Evolutionary conservation across 1,139 yeast genomes (phyloP).

Genomic region (Tardiomyces blankii): DNA sequence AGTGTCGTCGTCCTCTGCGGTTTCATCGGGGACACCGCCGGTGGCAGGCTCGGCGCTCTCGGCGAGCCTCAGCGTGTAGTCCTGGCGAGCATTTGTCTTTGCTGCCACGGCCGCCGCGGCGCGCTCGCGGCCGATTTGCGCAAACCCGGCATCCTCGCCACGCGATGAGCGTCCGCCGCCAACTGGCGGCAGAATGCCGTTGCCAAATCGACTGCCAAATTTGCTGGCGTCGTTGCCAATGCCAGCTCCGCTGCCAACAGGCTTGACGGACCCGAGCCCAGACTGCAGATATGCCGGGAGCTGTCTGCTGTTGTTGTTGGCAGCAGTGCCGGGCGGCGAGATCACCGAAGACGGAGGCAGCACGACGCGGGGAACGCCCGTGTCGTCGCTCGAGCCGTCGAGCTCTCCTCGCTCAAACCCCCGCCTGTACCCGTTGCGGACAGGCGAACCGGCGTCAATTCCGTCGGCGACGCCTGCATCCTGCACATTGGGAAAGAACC

Average conservation of each 20-base stretch:
- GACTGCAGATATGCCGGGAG: neutral
- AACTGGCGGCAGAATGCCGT: neutral
- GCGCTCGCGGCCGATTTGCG: neutral
- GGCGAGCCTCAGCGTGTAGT: neutral
- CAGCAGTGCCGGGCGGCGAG: neutral
- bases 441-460: neutral
- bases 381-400: neutral
- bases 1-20: neutral
- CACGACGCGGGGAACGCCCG: neutral
- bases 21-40: neutral
- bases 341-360: neutral
- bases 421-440: neutral
- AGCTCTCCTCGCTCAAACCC: neutral
- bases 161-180: neutral
- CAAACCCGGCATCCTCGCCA: neutral
- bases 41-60: neutral
- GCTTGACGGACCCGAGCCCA: neutral
- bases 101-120: neutral
- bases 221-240: neutral
- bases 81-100: neutral
- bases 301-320: neutral
- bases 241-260: neutral
- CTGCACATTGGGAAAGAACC: neutral
- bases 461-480: neutral
- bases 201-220: neutral